Evolutionary conservation across 2,329 filamentous ascomycete species (phyloP), one percentile per base, ranked within the genome.

Genomic region (Trichophyton verrucosum): DNA sequence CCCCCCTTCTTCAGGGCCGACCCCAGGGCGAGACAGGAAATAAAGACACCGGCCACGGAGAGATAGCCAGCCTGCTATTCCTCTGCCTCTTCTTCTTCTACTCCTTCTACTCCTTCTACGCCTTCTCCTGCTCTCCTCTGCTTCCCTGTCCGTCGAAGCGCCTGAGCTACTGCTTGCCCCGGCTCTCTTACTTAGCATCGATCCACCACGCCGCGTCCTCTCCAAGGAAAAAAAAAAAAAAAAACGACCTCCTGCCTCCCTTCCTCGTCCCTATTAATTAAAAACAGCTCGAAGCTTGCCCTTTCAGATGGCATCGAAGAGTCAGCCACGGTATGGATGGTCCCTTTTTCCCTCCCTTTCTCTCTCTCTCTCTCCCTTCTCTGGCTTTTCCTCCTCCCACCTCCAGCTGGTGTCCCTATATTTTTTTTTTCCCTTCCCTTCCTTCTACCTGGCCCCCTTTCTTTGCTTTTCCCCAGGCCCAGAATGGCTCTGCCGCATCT

Each of bases 281-380:
- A 53, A 53, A 53, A 11, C 49, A 30, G 13, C n/a, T 53, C 49
- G 49, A 38, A 53, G 49, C 49, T 53, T 33, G 49, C 27, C 55
- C 33, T 20, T 57, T 42, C 38, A 57, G 24, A 63, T 63, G 61
- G 57, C 61, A 30, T 59, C 61, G 8, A 59, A 60, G 59, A 56
- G 60, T 13, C 61, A 63, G 57, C 59, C 61, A 57, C 59, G 61
- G 61, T 63, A 59, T 40, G 53, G 58, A 59, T 40, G 53, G 58
- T 22, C 61, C 46, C 24, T 9, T 58, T 36, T 56, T 20, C 47
- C 20, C 30, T 30, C n/a, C 36, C 30, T 49, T 33, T 38, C 15
- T 42, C 5, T n/a, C 15, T 7, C 6, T 11, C 30, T 30, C 11
- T 24, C 27, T n/a, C 5, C n/a, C 40, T 44, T 13, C 7, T n/a